Conservation (phyloP, 768 basidiomycete genomes). For the Tricholoma furcatifolium region DNA sequence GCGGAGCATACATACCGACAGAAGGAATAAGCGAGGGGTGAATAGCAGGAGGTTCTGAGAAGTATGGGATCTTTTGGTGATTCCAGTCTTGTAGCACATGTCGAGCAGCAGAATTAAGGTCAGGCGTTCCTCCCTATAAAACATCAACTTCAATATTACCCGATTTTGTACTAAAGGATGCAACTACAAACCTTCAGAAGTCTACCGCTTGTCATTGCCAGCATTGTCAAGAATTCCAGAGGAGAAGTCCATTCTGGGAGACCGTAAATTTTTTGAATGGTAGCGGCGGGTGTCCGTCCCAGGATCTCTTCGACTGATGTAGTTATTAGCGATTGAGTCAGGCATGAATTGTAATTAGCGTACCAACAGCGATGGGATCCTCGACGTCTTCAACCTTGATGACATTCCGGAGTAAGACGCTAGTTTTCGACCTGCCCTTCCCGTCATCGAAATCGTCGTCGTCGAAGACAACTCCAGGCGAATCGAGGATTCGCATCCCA, state of each 20-base stretch:
- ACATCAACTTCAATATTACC: background rate
- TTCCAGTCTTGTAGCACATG: slow-evolving; percentile 92
- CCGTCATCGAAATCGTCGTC: slow-evolving; percentile 49
- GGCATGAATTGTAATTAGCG: slow-evolving; percentile 24
- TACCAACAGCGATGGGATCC: slow-evolving; percentile 88
- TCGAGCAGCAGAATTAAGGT: slow-evolving; percentile 78
- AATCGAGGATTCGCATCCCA: slow-evolving; percentile 89
- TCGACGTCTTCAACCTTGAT: slow-evolving; percentile 88
- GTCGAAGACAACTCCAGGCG: slow-evolving; percentile 96
- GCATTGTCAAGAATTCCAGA: slow-evolving; percentile 86
- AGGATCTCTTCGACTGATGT: slow-evolving; percentile 83
- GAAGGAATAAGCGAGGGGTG: slow-evolving; percentile 78
- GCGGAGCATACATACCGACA: slow-evolving; percentile 29
- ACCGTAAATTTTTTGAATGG: slow-evolving; percentile 83
- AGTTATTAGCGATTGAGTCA: background rate
- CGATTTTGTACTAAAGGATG: background rate
- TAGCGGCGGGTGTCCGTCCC: slow-evolving; percentile 61
- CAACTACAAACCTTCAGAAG: slow-evolving; percentile 67
- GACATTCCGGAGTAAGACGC: slow-evolving; percentile 82
- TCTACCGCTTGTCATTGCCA: slow-evolving; percentile 80
- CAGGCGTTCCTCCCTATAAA: slow-evolving; percentile 83
- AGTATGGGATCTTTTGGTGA: slow-evolving; percentile 92
- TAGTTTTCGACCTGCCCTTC: slow-evolving; percentile 50
- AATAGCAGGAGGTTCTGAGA: slow-evolving; percentile 71
- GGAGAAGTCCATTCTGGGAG: slow-evolving; percentile 73